Conservation (phyloP, 2,329 filamentous ascomycete species). For the Phoma herbarum region DNA sequence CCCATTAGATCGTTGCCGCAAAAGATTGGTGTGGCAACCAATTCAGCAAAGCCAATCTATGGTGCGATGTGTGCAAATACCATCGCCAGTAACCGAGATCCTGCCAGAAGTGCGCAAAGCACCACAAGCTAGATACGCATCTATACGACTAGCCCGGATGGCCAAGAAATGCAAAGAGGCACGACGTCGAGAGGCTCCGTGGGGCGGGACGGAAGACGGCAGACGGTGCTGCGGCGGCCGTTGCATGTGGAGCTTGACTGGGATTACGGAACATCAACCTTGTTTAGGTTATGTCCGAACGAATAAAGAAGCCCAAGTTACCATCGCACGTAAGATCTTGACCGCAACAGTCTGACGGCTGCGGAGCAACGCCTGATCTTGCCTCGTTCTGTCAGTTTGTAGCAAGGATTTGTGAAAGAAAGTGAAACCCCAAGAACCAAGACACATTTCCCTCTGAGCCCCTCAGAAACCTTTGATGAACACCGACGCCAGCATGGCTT, state of each 20-base stretch:
- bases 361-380: constrained; percentile 9
- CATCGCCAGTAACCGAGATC: neutral
- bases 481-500: neutral
- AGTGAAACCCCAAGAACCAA: neutral
- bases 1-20: too few species aligned
- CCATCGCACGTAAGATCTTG: neutral
- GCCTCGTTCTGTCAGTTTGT: neutral
- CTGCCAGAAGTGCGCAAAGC: neutral
- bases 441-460: neutral
- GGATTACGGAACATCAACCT: constrained; percentile 1
- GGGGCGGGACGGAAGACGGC: neutral
- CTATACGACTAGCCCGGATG: neutral
- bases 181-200: neutral
- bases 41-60: neutral
- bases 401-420: neutral
- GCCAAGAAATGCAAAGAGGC: neutral
- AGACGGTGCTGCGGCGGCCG: neutral
- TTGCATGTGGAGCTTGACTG: constrained; percentile 5
- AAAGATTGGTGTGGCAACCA: neutral
- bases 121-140: neutral
- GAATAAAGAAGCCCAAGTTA: neutral
- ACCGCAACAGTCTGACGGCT: neutral
- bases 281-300: neutral
- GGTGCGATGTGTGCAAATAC: neutral
- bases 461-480: neutral